Conservation (phyloP, 306 rosid genomes). For the Sicyos edulis region DNA sequence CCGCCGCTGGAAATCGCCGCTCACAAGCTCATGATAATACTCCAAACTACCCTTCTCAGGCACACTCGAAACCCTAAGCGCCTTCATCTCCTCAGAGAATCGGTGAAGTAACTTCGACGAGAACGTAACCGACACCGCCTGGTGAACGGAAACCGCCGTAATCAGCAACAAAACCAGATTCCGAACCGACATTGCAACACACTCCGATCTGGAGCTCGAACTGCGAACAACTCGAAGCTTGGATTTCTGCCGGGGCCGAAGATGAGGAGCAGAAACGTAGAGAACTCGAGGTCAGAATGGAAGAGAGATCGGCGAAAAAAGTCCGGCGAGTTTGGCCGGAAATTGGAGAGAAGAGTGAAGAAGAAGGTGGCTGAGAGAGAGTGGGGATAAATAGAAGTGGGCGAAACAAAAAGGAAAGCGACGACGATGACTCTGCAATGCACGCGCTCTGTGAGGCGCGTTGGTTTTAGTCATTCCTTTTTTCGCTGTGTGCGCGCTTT, state of each 20-base stretch:
- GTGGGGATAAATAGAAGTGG: constrained; percentile 12
- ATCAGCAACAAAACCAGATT: constrained; percentile 27
- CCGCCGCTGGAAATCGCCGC: constrained; percentile 50
- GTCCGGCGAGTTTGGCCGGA: constrained; percentile 12
- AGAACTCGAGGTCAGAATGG: neutral
- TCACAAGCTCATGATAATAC: constrained; percentile 48
- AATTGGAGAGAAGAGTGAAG: constrained; percentile 18
- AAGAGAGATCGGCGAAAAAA: constrained; percentile 3
- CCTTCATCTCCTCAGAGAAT: constrained; percentile 58
- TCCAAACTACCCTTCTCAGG: constrained; percentile 41
- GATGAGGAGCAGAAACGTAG: constrained; percentile 5
- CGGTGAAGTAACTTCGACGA: constrained; percentile 62
- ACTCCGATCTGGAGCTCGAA: constrained; percentile 5
- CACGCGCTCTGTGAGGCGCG: neutral
- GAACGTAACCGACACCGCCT: constrained; percentile 34
- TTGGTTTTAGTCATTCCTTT: too few species aligned
- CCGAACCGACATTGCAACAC: constrained; percentile 38
- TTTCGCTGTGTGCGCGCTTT: constrained; percentile 3
- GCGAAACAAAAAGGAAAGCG: constrained; percentile 5
- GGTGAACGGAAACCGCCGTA: constrained; percentile 26
- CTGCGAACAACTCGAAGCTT: neutral
- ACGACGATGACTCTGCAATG: constrained; percentile 1
- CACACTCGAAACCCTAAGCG: constrained; percentile 37
- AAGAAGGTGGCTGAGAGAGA: neutral
- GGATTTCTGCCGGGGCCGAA: neutral